Evolutionary conservation across 148 eudicot genomes (phyloP).

Genomic region (Arbutus unedo): DNA sequence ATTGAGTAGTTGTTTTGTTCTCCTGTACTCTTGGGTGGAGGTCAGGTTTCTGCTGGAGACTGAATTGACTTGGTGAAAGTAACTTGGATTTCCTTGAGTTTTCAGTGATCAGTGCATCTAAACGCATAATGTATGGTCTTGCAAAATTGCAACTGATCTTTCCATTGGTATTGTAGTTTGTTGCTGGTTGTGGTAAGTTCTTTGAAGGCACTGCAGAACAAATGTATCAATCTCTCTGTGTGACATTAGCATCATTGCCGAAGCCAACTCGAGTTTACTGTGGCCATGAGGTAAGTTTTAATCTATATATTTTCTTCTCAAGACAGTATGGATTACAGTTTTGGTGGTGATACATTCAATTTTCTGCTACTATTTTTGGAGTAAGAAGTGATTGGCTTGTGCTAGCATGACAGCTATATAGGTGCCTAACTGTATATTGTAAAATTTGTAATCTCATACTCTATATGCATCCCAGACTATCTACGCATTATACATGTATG

Average conservation of each 20-base stretch:
- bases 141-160: not conserved
- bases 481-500: not conserved
- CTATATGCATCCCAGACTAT: not conserved
- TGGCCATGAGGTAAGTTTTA: constrained; percentile 78
- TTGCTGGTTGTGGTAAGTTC: constrained; percentile 97
- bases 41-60: not conserved
- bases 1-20: not conserved
- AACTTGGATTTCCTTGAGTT: not conserved
- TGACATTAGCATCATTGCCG: constrained; percentile 80
- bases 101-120: not conserved
- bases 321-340: not conserved
- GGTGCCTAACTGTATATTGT: not conserved
- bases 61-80: not conserved
- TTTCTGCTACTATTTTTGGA: not conserved
- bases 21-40: not conserved
- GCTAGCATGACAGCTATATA: not conserved
- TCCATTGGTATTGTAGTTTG: constrained; percentile 46
- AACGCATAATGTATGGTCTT: not conserved
- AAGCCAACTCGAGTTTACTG: constrained; percentile 85
- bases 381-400: not conserved
- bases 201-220: constrained; percentile 97
- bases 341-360: not conserved
- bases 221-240: constrained; percentile 90
- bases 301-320: constrained; percentile 6
- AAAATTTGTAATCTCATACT: too few relatives aligned